Percentiles rank a stretch among this genome's conserved stretches.
Conservation (phyloP, 139 green algal species). For the Chlorella ohadii region DNA sequence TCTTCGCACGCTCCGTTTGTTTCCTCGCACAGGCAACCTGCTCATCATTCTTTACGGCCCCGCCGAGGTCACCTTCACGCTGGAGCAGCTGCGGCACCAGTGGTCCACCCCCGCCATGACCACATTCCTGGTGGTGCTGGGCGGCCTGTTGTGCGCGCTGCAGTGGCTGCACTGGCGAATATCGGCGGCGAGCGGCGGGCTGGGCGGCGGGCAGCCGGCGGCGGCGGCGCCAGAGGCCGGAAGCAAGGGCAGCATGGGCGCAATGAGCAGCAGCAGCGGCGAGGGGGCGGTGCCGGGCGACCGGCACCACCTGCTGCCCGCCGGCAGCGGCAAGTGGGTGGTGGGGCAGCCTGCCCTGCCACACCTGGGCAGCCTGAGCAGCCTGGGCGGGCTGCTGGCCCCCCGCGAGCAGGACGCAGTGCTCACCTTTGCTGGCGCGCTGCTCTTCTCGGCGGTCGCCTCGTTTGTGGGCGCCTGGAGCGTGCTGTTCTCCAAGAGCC, state of each 20-base stretch:
- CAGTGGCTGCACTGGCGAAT: constrained; percentile 40
- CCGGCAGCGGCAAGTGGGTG: constrained; percentile 32
- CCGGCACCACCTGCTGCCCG: background rate
- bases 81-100: constrained; percentile 49
- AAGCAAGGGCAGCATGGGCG: background rate
- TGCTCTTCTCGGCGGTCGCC: constrained; percentile 61
- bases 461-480: constrained; percentile 59
- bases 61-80: constrained; percentile 47
- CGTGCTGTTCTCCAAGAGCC: constrained; percentile 59
- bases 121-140: constrained; percentile 47
- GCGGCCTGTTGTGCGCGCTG: constrained; percentile 40
- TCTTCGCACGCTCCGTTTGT: too few relatives aligned
- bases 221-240: background rate
- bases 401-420: constrained; percentile 7
- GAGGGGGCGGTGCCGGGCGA: background rate
- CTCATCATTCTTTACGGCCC: constrained; percentile 59
- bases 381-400: background rate
- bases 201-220: background rate
- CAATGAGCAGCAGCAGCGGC: background rate
- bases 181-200: background rate
- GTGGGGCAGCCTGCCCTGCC: too few relatives aligned
- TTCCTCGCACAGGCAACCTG: constrained; percentile 45
- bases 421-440: constrained; percentile 37
- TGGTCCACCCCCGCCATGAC: constrained; percentile 53
- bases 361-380: background rate